phyloP scores from a whole-genome alignment of 2,329 filamentous ascomycete genomes.

The Fusarium sublunatum region DNA sequence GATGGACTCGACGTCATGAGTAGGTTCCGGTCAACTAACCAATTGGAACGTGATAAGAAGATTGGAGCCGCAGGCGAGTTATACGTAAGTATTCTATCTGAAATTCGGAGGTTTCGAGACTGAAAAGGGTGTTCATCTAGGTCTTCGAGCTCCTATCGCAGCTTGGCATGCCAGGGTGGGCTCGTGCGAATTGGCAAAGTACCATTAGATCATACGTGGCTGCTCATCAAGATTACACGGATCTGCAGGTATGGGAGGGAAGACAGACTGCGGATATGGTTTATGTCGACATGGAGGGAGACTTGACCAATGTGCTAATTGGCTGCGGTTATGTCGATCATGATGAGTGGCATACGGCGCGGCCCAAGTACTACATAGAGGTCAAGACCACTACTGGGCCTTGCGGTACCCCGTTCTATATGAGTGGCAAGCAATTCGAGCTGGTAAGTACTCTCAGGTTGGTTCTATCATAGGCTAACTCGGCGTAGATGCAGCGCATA shows the following conservation, averaged over 20 bases:
- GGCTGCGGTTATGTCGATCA: slow-evolving; percentile 16
- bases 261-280: slow-evolving; percentile 31
- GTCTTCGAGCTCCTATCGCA: slow-evolving; percentile 35
- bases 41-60: slow-evolving; percentile 40
- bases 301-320: slow-evolving; percentile 24
- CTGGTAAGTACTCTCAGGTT: too few relatives aligned
- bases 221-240: slow-evolving; percentile 18
- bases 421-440: too few relatives aligned
- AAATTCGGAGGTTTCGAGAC: background rate
- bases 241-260: slow-evolving; percentile 8
- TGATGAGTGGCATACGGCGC: slow-evolving; percentile 28
- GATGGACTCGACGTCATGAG: slow-evolving; percentile 28
- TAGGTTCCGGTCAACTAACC: slow-evolving; percentile 28
- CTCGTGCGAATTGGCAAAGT: slow-evolving; percentile 30
- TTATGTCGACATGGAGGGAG: slow-evolving; percentile 22
- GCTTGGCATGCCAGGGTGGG: slow-evolving; percentile 23
- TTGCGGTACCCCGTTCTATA: slow-evolving; percentile 25
- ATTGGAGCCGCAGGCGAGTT: slow-evolving; percentile 43
- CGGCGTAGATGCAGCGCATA: too few relatives aligned
- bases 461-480: too few relatives aligned
- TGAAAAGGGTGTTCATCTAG: background rate
- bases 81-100: slow-evolving; percentile 30
- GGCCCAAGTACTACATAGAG: slow-evolving; percentile 59
- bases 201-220: slow-evolving; percentile 20
- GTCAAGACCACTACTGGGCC: slow-evolving; percentile 60